Base-by-base conservation (phyloP, 306 rosid genomes). In the Citrullus colocynthis region DNA sequence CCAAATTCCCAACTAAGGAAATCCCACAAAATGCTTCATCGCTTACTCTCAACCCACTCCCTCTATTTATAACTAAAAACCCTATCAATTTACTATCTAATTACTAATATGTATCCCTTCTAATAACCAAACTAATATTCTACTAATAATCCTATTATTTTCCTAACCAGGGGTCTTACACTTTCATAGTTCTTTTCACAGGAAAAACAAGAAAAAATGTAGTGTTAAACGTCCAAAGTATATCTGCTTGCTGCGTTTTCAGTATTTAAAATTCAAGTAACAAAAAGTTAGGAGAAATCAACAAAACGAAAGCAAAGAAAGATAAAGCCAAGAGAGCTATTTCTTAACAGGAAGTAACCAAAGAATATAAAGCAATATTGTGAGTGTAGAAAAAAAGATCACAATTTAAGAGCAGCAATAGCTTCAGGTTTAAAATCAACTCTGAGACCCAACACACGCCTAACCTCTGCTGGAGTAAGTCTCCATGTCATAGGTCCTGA, bases 401-500 rank as follows among this genome's bases (percentile, higher is more conserved):
- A 93, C 91, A 93, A 86, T 86, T 91, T 91, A 11, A 93, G 86
- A 58, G 97, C 93, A 37, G 94, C 85, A 81, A 91, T 91, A 36
- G 96, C 97, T 87, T 93, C 97, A 42, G 94, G 91, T 90, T 91
- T 93, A 84, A 93, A 93, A 86, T 93, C 98, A 80, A 93, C 90
- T 78, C 98, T 87, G 49, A 91, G 86, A 84, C 91, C 93, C 83
- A 95, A 83, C n/a, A 95, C 92, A 57, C 95, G 93, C 87, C 98
- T 87, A 80, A 95, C 98, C 90, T 95, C 97, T 1, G 98, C 97
- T 16, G 98, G 96, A 41, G 98, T 95, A 63, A 95, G 86, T 78
- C 98, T 92, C 97, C 98, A 95, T 18, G 98, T 92, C 97, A 92
- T 92, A 30, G 98, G 98, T 41, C 98, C 97, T 7, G 98, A 95